phyloP scores from a whole-genome alignment of 23 red algal species.

The Agarophyton chilense region DNA sequence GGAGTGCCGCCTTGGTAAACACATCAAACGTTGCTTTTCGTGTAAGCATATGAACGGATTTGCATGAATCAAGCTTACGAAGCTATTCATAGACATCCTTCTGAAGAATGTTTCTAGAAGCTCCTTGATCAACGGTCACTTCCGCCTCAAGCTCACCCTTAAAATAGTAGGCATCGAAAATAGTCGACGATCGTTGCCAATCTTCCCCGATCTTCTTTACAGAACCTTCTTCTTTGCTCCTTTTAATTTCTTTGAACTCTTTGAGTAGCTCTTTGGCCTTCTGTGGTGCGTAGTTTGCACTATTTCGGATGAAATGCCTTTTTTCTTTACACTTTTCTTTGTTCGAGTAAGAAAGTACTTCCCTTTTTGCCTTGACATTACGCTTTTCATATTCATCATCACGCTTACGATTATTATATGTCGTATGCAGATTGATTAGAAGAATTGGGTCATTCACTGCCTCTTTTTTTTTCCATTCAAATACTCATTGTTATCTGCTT shows the following conservation, averaged over 20 bases:
- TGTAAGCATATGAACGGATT: background rate
- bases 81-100: background rate
- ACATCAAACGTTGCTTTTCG: conserved; percentile 13
- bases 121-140: background rate
- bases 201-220: background rate
- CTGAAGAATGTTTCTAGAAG: background rate
- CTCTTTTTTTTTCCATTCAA: background rate
- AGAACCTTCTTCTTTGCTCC: background rate
- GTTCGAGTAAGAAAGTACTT: background rate
- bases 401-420: background rate
- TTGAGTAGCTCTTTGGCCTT: background rate
- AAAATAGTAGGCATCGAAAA: background rate
- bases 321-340: background rate
- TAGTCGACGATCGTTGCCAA: background rate
- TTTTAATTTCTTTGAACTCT: background rate
- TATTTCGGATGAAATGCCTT: background rate
- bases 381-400: background rate
- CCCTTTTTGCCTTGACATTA: background rate
- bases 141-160: background rate
- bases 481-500: background rate
- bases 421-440: background rate
- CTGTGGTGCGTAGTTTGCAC: background rate
- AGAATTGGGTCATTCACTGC: background rate
- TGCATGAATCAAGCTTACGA: background rate
- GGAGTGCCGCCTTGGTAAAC: background rate